Evolutionary conservation across 139 green algal species (phyloP).

Genomic region (Volvox africanus): DNA sequence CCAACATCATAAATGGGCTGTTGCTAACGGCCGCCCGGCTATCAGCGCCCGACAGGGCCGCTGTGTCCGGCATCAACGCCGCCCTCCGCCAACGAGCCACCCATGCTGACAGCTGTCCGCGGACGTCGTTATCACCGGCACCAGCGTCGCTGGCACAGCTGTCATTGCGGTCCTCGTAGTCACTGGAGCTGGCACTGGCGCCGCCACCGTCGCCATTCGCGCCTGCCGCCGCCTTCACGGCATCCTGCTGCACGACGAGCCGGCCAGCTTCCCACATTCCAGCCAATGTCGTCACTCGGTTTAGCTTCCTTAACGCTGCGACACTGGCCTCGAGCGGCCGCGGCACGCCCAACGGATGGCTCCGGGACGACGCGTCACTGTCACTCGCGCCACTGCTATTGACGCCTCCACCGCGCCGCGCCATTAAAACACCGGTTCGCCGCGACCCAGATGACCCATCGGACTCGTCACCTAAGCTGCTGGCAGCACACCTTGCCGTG

Average conservation of each 20-base stretch:
- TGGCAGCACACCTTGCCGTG: too few species aligned
- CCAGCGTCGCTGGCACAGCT: neutral
- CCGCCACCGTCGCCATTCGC: neutral
- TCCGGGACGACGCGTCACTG: too few species aligned
- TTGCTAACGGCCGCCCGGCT: neutral
- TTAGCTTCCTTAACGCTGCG: conserved; percentile 17
- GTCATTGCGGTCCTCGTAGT: neutral
- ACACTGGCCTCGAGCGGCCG: conserved; percentile 11
- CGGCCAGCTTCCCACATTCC: conserved; percentile 40
- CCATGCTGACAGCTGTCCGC: neutral
- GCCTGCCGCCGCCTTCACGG: neutral
- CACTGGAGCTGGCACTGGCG: neutral
- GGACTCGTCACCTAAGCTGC: too few species aligned
- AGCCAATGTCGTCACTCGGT: conserved; percentile 15
- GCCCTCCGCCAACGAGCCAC: neutral
- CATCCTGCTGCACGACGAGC: neutral
- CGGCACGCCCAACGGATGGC: neutral
- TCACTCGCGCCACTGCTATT: too few species aligned
- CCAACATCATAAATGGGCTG: conserved; percentile 29
- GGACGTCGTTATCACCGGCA: neutral
- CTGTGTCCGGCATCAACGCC: neutral
- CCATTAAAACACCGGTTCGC: too few species aligned
- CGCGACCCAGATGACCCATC: too few species aligned
- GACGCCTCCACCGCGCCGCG: too few species aligned
- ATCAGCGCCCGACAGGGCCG: neutral